Conservation (phyloP, 805 yeast species). For the Starmerella stellata region DNA sequence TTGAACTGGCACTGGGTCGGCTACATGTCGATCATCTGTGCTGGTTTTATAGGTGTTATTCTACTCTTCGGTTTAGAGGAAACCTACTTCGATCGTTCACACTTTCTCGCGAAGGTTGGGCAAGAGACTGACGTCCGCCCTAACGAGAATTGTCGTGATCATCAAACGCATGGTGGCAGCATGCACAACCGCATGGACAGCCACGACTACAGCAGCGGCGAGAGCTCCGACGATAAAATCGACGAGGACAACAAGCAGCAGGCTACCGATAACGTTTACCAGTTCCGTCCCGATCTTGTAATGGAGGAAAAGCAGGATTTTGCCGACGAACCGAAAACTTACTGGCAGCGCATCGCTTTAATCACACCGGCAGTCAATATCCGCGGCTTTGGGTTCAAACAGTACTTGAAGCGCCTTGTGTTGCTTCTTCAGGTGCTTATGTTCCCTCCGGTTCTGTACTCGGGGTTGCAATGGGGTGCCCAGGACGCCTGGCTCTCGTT, state of each 20-base stretch:
- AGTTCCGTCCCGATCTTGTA: slow-evolving; percentile 11
- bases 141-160: not conserved
- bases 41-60: slow-evolving; percentile 38
- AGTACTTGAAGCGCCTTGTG: slow-evolving; percentile 39
- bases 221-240: not conserved
- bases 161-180: not conserved
- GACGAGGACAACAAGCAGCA: not conserved
- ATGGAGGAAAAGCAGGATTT: slow-evolving; percentile 11
- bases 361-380: slow-evolving; percentile 34
- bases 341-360: slow-evolving; percentile 27
- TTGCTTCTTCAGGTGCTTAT: slow-evolving; percentile 23
- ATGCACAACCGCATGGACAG: not conserved
- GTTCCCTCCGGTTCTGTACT: slow-evolving; percentile 39
- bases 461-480: slow-evolving; percentile 60
- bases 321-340: slow-evolving; percentile 24
- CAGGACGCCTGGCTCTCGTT: slow-evolving; percentile 63
- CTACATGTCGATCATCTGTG: slow-evolving; percentile 43
- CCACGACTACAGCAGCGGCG: not conserved
- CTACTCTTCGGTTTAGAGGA: slow-evolving; percentile 50
- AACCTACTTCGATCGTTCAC: slow-evolving; percentile 32
- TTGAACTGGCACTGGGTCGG: slow-evolving; percentile 69
- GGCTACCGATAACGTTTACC: not conserved
- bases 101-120: slow-evolving; percentile 4
- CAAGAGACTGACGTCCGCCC: not conserved
- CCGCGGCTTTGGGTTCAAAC: slow-evolving; percentile 47